Evolutionary conservation across 225 moss, liverwort and hornwort species (phyloP).

Genomic region (Anthoceros angustus): DNA sequence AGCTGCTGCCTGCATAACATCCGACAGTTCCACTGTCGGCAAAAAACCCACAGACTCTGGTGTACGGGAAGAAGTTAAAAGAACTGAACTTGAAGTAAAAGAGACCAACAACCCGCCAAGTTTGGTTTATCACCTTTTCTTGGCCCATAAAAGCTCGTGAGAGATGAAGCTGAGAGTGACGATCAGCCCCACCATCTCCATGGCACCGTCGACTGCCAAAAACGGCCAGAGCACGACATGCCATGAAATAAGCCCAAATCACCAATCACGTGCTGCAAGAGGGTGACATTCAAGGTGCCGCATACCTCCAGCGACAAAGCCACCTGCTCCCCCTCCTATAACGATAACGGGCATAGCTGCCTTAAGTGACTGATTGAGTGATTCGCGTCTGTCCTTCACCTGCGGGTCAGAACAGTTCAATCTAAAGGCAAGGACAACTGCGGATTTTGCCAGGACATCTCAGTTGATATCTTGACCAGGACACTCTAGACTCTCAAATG

Average conservation of each 20-base stretch:
- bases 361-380: slow-evolving; percentile 36
- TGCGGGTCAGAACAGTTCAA: not conserved
- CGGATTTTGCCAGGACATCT: too few species aligned
- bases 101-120: not conserved
- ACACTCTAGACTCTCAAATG: too few species aligned
- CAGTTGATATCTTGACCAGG: too few species aligned
- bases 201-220: slow-evolving; percentile 57
- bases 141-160: slow-evolving; percentile 61
- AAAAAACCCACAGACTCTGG: not conserved
- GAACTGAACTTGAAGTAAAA: not conserved
- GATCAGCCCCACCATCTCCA: slow-evolving; percentile 71
- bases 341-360: slow-evolving; percentile 63
- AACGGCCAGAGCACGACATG: not conserved
- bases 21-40: not conserved
- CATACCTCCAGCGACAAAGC: slow-evolving; percentile 65
- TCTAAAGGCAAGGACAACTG: slow-evolving; percentile 6
- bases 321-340: slow-evolving; percentile 77
- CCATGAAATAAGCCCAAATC: slow-evolving; percentile 1
- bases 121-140: slow-evolving; percentile 29
- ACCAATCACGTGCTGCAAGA: not conserved
- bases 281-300: not conserved
- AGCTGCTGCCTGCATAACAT: slow-evolving; percentile 40
- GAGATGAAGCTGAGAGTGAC: slow-evolving; percentile 77
- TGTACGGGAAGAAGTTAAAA: not conserved
- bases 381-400: slow-evolving; percentile 29